These are phyloP conservation scores for Cercospora sojina DNA, from an alignment of 2,329 filamentous ascomycete genomes.

Conservation along the genomic window DNA sequence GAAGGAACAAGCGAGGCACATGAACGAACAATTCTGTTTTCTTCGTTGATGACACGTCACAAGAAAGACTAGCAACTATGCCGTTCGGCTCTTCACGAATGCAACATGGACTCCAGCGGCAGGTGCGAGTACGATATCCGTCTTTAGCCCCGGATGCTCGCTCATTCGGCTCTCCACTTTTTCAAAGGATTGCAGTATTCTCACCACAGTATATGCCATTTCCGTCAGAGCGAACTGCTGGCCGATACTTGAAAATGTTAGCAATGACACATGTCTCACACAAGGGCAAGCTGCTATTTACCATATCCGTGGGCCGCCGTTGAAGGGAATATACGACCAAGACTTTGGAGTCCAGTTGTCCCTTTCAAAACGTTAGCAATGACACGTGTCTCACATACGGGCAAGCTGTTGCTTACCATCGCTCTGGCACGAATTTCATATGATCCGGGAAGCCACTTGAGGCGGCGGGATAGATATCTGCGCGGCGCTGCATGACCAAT, in stretches of 20 bases:
- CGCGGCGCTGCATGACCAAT: conserved; percentile 51
- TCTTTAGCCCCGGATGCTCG: conserved; percentile 43
- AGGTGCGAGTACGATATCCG: conserved; percentile 52
- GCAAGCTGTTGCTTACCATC: conserved; percentile 40
- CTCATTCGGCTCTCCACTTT: conserved; percentile 41
- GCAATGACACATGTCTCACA: not conserved
- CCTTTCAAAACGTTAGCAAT: not conserved
- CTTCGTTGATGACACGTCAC: not conserved
- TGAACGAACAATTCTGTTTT: not conserved
- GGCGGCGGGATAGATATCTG: conserved; percentile 49
- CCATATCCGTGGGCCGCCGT: conserved; percentile 53
- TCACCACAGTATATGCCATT: conserved; percentile 50
- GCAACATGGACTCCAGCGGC: conserved; percentile 43
- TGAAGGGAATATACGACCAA: conserved; percentile 53
- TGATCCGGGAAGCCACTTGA: conserved; percentile 42
- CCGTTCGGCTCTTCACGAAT: conserved; percentile 33
- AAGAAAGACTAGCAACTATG: not conserved
- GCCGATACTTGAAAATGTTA: conserved; percentile 37
- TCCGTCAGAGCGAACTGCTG: conserved; percentile 53
- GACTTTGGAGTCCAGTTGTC: conserved; percentile 50
- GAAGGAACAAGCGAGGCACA: not conserved
- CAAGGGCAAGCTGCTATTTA: not conserved
- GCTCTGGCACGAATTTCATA: conserved; percentile 48
- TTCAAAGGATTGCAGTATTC: conserved; percentile 48
- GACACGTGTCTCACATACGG: not conserved